Base-by-base conservation (phyloP, 1,139 yeast species). In the Suhomyces yuchorum region DNA sequence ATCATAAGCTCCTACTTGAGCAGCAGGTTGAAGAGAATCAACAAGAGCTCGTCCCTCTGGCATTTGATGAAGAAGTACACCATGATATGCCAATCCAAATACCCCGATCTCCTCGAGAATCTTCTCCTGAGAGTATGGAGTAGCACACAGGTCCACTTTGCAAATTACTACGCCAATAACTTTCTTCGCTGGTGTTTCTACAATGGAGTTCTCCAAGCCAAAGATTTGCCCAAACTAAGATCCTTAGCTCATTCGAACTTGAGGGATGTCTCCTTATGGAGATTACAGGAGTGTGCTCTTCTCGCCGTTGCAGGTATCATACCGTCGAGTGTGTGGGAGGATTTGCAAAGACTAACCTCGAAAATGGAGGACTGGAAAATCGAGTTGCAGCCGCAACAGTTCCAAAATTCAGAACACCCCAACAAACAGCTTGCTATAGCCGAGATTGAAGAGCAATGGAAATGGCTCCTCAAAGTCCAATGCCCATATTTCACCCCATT, bases 31-130 rank as follows among this genome's bases (percentile, higher is more conserved):
- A 62, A 63, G 44, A 57, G 73, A 44, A 68, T 75, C 50, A 75
- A 75, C 53, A 75, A 75, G 56, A 74, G 77, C 56, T 65, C 77
- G 4, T 60, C 72, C 15, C 59, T 75, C n/a, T 75, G 78, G 78
- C 54, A 54, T 30, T 61, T 66, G 59, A 53, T 71, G 43, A 68
- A 69, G 48, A 68, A 71, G 51, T 50, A 72, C 36, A 37, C 45
- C 23, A 9, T 50, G 18, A 32, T 28, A 15, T 36, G 34, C 8
- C 38, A 64, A 2, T 19, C 22, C 1, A 34, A 30, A 20, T 12
- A 33, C 15, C 37, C 39, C 17, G 41, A 47, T 11, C 14, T 47
- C 7, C 18, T 34, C 11, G 35, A 26, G 5, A 22, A 15, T 7
- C 24, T 44, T 3, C 30, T 67, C 2, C 51, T 49, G 8, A 52